Evolutionary conservation across 108 stramenopile species (phyloP).

Genomic region (Thalassiosira profunda): DNA sequence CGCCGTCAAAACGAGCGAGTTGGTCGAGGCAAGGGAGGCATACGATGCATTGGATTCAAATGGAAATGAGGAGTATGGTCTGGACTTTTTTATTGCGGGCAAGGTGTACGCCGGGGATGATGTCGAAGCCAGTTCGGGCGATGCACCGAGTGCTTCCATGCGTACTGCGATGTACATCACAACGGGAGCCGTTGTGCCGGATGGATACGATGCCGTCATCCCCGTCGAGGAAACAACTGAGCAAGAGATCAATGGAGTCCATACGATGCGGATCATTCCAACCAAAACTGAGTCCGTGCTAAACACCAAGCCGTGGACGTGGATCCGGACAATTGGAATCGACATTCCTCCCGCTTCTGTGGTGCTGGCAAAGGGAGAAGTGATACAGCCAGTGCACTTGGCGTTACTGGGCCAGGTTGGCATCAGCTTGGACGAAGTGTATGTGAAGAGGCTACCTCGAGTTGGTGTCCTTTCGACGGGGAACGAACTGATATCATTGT

Average conservation of each 20-base stretch:
- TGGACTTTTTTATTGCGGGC: conserved; percentile 53
- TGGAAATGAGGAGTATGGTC: conserved; percentile 8
- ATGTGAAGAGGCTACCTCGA: conserved; percentile 38
- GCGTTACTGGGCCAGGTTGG: conserved; percentile 70
- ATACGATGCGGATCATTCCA: conserved; percentile 22
- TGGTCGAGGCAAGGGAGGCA: conserved; percentile 12
- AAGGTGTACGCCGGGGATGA: conserved; percentile 74
- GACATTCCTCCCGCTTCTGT: conserved; percentile 64
- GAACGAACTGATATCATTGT: conserved; percentile 61
- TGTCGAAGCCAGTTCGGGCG: not conserved
- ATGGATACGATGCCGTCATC: conserved; percentile 76
- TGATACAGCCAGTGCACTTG: conserved; percentile 66
- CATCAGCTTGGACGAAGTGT: conserved; percentile 34
- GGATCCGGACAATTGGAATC: conserved; percentile 83
- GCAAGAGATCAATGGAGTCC: not conserved
- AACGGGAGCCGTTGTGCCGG: conserved; percentile 83
- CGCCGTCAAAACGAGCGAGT: conserved; percentile 53
- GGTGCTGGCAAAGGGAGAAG: conserved; percentile 59
- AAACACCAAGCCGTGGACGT: conserved; percentile 45
- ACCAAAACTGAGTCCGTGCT: conserved; percentile 35
- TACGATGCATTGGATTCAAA: conserved; percentile 14
- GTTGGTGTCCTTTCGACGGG: conserved; percentile 93
- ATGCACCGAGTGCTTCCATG: too few relatives aligned
- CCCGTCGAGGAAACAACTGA: conserved; percentile 73
- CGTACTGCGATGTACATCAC: conserved; percentile 79